A percentile compares a stretch with the other conserved stretches of the same genome.
These are phyloP conservation scores for Phaeosphaeria sp. DNA, from an alignment of 2,329 filamentous ascomycete species.

Conservation along the genomic window DNA sequence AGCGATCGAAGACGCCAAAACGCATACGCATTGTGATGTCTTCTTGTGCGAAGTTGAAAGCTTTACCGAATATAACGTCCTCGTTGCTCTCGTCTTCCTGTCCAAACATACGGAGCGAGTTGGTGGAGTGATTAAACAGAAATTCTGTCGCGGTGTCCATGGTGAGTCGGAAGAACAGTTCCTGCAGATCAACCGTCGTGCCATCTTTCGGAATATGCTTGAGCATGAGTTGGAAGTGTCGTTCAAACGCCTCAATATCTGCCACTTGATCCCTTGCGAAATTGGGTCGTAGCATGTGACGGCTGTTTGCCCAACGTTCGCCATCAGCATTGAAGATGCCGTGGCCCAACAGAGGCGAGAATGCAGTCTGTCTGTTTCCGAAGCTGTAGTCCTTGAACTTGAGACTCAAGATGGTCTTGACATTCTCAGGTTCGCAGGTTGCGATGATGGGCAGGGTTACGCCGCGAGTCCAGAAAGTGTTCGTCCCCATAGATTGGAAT, in stretches of 20 bases:
- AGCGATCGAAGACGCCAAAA: slow-evolving; percentile 42
- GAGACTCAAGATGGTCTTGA: slow-evolving; percentile 54
- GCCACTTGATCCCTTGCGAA: slow-evolving; percentile 61
- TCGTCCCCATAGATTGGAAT: slow-evolving; percentile 29
- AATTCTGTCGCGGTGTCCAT: slow-evolving; percentile 60
- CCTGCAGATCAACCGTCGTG: slow-evolving; percentile 47
- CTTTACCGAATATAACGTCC: slow-evolving; percentile 49
- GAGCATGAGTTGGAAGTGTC: slow-evolving; percentile 64
- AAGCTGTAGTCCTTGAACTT: slow-evolving; percentile 57
- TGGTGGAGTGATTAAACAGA: slow-evolving; percentile 54
- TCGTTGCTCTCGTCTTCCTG: slow-evolving; percentile 37
- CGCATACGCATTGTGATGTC: slow-evolving; percentile 47
- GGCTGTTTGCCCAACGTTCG: slow-evolving; percentile 46
- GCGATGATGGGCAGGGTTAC: slow-evolving; percentile 43
- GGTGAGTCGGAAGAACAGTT: slow-evolving; percentile 57
- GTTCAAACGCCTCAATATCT: slow-evolving; percentile 65
- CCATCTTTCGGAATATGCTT: slow-evolving; percentile 64
- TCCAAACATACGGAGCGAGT: slow-evolving; percentile 40
- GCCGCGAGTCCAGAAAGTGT: slow-evolving; percentile 51
- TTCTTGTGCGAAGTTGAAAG: slow-evolving; percentile 53
- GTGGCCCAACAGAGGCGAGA: slow-evolving; percentile 51
- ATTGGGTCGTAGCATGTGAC: slow-evolving; percentile 60
- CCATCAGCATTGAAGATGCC: slow-evolving; percentile 58
- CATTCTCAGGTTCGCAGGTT: slow-evolving; percentile 56
- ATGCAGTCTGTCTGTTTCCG: slow-evolving; percentile 41